Base-by-base conservation (phyloP, 176 grass and related monocot genomes). In the Tillandsia leiboldiana region DNA sequence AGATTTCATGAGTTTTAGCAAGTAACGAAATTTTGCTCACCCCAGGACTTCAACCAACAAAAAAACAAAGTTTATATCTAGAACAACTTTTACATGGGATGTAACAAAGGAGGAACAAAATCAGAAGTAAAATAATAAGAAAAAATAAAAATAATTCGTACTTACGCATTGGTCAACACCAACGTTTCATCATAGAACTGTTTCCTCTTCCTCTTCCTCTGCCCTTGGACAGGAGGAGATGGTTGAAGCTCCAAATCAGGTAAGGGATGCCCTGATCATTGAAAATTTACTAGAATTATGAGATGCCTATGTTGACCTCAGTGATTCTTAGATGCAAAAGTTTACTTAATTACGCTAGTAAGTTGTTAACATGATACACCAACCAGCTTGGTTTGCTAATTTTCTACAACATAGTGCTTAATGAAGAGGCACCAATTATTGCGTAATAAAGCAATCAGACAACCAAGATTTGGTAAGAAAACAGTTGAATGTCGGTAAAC, bases 111-210 rank as follows among this genome's bases (percentile, higher is more conserved):
- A 59, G 8, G 20, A 17, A 1, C 33, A 74, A 51, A 10, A 6
- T 49, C 48, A 27, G n/a, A 65, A 51, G 6, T 48, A 14, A 61
- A 23, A 18, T 9, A 51, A 66, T 9, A 51, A 66, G 11, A 11
- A 17, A 18, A 66, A 52, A n/a, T 20, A 20, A 61, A 20, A 61
- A n/a, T 1, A 24, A 64, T 65, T 50, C 3, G 63, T 72, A 87
- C 87, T 80, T 80, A 96, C 91, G 10, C 74, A 68, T 99, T 99
- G 53, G 84, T 74, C 29, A 86, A 70, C n/a, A 93, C 87, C 61
- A 84, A 52, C 59, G 68, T 3, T 0, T 48, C 2, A 56, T 99
- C 89, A 81, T 67, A 80, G 50, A 75, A 81, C 73, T 82, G 83
- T 2, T 27, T 65, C 76, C 66, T 85, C 69, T 67, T 81, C 72